Evolutionary conservation across 2,329 filamentous ascomycete species (phyloP), one percentile per base, ranked within the genome.

Genomic region (Apiospora arundinis): DNA sequence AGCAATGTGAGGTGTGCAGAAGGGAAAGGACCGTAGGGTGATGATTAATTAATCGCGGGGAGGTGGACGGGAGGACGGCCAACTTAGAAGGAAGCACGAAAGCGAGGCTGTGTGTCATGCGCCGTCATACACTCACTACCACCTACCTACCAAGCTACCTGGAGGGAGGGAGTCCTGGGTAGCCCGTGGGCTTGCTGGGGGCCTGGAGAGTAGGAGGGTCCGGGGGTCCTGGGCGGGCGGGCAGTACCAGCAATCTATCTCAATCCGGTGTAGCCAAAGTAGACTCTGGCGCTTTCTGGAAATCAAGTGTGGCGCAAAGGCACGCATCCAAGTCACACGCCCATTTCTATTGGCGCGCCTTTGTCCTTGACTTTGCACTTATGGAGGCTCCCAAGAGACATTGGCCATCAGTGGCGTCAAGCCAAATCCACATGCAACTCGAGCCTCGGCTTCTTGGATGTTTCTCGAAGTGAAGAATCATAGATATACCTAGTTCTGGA

Each of bases 81-180:
- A 37, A n/a, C 40, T 42, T 42, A 42, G 28, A 60, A 21, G 52
- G 28, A 60, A 37, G 52, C 32, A 18, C 56, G 21, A 37, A 37
- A 4, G 56, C 18, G 49, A 56, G 49, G 49, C 49, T 56, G 49
- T 56, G 52, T 63, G 56, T 63, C 56, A 40, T 63, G 56, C 32
- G 56, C 56, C 56, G 56, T 63, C 56, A 63, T 63, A 63, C 56
- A 63, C 9, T 9, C 9, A 52, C 23, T 12, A n/a, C n/a, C n/a
- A n/a, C n/a, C n/a, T n/a, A n/a, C n/a, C n/a, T n/a, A n/a, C n/a
- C n/a, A n/a, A n/a, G n/a, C n/a, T n/a, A n/a, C n/a, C n/a, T n/a
- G n/a, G n/a, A n/a, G n/a, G n/a, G n/a, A n/a, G n/a, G n/a, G n/a
- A n/a, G n/a, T n/a, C n/a, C n/a, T n/a, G n/a, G n/a, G n/a, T n/a